Conservation (phyloP, 2,329 filamentous ascomycete species). For the Coniella lustricola region DNA sequence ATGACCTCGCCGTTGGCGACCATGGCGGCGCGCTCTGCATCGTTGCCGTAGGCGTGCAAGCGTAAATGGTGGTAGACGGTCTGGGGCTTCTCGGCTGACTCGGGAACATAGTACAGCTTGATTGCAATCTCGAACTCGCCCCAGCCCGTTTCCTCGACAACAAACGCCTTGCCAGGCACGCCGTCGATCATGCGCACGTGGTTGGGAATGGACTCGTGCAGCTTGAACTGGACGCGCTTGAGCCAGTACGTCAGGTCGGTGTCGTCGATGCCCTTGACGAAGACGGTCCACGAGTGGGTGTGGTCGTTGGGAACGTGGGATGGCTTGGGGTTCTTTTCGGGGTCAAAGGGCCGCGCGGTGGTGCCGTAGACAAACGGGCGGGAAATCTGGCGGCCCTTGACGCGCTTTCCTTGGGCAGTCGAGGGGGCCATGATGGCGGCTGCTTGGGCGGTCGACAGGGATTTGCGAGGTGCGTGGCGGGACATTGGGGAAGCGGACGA, state of each 20-base stretch:
- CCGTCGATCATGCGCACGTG: constrained; percentile 78
- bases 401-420: constrained; percentile 52
- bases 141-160: constrained; percentile 91
- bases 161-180: constrained; percentile 61
- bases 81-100: constrained; percentile 87
- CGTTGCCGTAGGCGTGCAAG: constrained; percentile 82
- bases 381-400: constrained; percentile 58
- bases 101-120: constrained; percentile 85
- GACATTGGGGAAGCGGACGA: constrained; percentile 10
- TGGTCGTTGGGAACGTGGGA: constrained; percentile 76
- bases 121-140: constrained; percentile 97
- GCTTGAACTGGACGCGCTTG: constrained; percentile 94
- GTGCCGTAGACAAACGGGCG: constrained; percentile 69
- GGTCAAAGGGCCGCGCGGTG: constrained; percentile 72
- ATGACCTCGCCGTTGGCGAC: constrained; percentile 56
- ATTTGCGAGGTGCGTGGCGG: constrained; percentile 9
- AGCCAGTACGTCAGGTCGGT: constrained; percentile 93
- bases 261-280: constrained; percentile 82
- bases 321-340: constrained; percentile 70
- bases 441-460: constrained; percentile 6
- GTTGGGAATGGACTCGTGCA: constrained; percentile 94
- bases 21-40: constrained; percentile 61
- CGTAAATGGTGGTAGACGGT: constrained; percentile 91
- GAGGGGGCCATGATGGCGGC: constrained; percentile 48
- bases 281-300: constrained; percentile 94